Conservation (phyloP, 2,329 filamentous ascomycete genomes). For the Monilinia laxa region DNA sequence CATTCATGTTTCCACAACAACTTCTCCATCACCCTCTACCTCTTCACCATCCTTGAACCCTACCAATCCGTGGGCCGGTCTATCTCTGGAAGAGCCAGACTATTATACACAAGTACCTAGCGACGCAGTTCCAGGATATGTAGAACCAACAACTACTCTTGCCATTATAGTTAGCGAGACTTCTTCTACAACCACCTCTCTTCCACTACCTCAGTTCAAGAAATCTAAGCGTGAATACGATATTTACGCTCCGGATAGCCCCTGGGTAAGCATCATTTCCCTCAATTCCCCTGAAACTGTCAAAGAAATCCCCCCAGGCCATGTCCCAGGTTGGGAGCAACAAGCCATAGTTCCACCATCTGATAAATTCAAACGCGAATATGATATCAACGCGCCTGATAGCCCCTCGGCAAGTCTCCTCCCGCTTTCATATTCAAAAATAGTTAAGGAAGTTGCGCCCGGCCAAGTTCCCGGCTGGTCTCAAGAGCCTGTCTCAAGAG, state of each 20-base stretch:
- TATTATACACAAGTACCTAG: not conserved
- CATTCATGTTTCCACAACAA: too few relatives aligned
- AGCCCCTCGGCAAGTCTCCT: not conserved
- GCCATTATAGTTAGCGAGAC: too few relatives aligned
- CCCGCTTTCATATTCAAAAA: not conserved
- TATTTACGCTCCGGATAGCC: not conserved
- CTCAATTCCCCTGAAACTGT: not conserved
- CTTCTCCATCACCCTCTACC: too few relatives aligned
- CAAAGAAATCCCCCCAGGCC: not conserved
- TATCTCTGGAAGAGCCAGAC: not conserved
- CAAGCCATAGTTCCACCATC: not conserved
- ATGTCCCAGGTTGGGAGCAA: slow-evolving; percentile 14
- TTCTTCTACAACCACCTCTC: not conserved
- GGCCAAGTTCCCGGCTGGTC: not conserved
- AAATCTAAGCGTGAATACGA: slow-evolving; percentile 4
- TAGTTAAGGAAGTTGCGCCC: not conserved
- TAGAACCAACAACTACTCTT: not conserved
- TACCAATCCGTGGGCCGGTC: not conserved
- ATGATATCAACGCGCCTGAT: not conserved
- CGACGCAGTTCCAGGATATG: not conserved
- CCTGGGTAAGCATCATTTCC: not conserved
- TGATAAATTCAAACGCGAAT: not conserved
- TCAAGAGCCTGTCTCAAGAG: not conserved
- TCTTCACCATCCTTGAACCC: too few relatives aligned
- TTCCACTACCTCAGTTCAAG: not conserved